A percentile compares a stretch with the other conserved stretches of the same genome.
Conservation (phyloP, 352 stramenopile species). For the Aphanomyces euteiches region DNA sequence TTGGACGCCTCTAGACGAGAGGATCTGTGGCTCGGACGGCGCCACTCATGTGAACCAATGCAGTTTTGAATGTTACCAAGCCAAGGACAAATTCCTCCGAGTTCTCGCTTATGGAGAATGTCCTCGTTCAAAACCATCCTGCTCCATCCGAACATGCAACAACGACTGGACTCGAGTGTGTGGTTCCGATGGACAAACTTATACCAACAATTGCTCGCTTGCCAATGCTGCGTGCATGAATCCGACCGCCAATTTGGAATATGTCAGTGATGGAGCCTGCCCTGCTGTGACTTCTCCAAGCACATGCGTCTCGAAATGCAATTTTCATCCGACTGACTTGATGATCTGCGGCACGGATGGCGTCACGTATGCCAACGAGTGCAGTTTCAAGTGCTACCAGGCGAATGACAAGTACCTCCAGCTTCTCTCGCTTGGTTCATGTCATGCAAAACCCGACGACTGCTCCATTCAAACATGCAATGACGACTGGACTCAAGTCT, state of each 20-base stretch:
- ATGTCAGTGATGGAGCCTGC: not conserved
- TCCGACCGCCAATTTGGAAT: not conserved
- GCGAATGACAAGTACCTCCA: too few species aligned
- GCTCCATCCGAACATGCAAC: not conserved
- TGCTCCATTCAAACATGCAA: too few species aligned
- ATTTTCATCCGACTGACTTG: not conserved
- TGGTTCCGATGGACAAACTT: constrained; percentile 2
- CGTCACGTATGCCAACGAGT: not conserved
- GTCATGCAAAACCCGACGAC: too few species aligned
- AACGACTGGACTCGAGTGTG: not conserved
- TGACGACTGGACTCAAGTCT: too few species aligned
- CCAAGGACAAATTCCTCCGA: not conserved
- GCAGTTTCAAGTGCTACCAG: too few species aligned
- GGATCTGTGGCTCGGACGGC: not conserved
- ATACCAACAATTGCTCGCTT: constrained; percentile 4
- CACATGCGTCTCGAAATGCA: not conserved
- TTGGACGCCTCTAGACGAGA: not conserved
- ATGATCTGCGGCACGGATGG: not conserved
- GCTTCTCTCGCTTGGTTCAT: too few species aligned
- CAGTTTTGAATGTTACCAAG: not conserved
- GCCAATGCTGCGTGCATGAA: not conserved
- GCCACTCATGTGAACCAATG: not conserved
- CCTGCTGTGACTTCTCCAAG: too few species aligned
- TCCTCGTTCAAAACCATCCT: not conserved
- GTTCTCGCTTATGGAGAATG: not conserved